Conservation (phyloP, 306 rosid species). For the Fragaria iinumae region DNA sequence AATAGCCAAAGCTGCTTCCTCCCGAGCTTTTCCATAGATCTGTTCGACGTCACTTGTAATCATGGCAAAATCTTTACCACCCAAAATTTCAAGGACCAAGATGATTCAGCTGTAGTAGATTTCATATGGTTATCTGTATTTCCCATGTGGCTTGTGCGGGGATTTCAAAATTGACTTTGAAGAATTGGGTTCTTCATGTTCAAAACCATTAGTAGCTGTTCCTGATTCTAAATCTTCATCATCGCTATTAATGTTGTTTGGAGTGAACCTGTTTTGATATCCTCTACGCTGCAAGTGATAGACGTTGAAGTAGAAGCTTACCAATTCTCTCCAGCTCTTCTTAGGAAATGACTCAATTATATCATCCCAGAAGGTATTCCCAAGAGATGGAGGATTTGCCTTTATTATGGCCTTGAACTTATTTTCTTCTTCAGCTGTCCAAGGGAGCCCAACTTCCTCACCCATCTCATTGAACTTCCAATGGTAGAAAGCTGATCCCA, state of each 20-base stretch:
- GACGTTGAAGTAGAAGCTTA: conserved; percentile 89
- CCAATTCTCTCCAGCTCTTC: conserved; percentile 63
- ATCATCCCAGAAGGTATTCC: conserved; percentile 49
- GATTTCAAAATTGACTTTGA: conserved; percentile 40
- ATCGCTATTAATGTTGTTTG: conserved; percentile 59
- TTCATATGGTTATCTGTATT: conserved; percentile 25
- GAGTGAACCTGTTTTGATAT: conserved; percentile 72
- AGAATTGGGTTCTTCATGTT: conserved; percentile 36
- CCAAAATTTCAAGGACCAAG: background rate
- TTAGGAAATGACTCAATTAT: conserved; percentile 44
- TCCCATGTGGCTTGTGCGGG: conserved; percentile 41
- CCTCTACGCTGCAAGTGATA: conserved; percentile 68
- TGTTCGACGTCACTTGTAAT: conserved; percentile 2
- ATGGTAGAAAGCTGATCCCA: conserved; percentile 55
- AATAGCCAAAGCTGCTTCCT: conserved; percentile 16
- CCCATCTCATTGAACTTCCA: conserved; percentile 66
- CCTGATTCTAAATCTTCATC: conserved; percentile 50
- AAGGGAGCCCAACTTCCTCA: conserved; percentile 51
- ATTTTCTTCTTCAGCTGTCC: conserved; percentile 63
- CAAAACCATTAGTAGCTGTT: conserved; percentile 38
- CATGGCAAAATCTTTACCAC: background rate
- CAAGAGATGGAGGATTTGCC: conserved; percentile 40
- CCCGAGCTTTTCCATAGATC: background rate
- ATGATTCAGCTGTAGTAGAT: background rate
- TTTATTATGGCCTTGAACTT: conserved; percentile 45